Evolutionary conservation across 352 stramenopile species (phyloP), one percentile per base, ranked within the genome.

Genomic region (Peronospora belbahrii): DNA sequence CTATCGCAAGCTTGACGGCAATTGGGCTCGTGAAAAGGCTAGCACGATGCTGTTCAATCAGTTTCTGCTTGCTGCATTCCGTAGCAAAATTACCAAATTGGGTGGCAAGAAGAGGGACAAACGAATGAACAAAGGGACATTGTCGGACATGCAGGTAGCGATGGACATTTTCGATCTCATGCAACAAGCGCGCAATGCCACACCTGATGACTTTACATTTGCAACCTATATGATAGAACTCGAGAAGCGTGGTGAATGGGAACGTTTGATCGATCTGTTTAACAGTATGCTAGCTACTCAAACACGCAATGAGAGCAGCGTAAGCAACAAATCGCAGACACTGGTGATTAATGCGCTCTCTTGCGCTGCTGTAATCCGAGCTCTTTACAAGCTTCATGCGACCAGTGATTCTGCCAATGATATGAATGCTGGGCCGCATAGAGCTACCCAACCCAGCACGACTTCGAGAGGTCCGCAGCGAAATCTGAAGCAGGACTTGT

Each of bases 141-240:
- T 30, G 22, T 40, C 49, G 43, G 14, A 43, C 62, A 42, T 64
- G 44, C 41, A 55, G 13, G 46, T 56, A 14, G 60, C 70, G 14
- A 62, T 62, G 48, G 20, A 53, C 34, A 66, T 83, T 39, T 62
- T 86, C 6, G 52, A 76, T 6, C 51, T 53, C 6, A 74, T 89
- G 63, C 58, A 57, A 15, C 24, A 46, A 15, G 59, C 69, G n/a
- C 28, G 31, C 19, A 58, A 64, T 15, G 73, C 59, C 2, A 15
- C 49, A 10, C 72, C 72, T 2, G 73, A 89, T 31, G 72, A 77
- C 37, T 86, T 83, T 24, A 73, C 71, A 10, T 89, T 76, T 45
- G 73, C 67, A 11, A 82, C 62, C 1, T 85, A 56, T 31, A 76
- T 86, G 51, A 43, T 74, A 24, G 66, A 69, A 18, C 51, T 78